Conservation (phyloP, 371 early-diverging fungal genomes). For the Choanephora cucurbitarum region DNA sequence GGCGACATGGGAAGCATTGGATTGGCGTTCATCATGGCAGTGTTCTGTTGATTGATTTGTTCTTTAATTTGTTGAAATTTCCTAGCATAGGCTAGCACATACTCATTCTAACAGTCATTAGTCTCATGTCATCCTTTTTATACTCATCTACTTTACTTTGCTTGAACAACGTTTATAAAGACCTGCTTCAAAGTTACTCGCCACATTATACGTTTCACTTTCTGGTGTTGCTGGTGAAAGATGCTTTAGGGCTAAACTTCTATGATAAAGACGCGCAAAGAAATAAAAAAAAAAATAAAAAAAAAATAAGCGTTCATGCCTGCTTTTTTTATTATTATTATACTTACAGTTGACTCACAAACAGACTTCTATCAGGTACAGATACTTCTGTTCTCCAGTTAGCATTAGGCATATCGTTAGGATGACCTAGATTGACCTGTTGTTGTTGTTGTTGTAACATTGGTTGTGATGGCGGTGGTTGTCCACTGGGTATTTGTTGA, state of each 20-base stretch:
- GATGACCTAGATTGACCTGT: constrained; percentile 17
- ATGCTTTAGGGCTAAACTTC: constrained; percentile 37
- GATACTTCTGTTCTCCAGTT: constrained; percentile 48
- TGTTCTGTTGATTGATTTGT: constrained; percentile 23
- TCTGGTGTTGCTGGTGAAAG: constrained; percentile 41
- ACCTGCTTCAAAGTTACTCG: constrained; percentile 43
- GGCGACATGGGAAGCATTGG: constrained; percentile 27
- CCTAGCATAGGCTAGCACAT: constrained; percentile 36
- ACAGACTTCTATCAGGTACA: constrained; percentile 37
- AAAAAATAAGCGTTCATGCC: neutral
- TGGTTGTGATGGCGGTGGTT: neutral
- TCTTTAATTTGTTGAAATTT: constrained; percentile 39
- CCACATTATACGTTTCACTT: constrained; percentile 39
- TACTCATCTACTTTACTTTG: constrained; percentile 35
- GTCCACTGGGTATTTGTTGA: constrained; percentile 12
- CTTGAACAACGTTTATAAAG: constrained; percentile 40
- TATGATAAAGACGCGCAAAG: constrained; percentile 23
- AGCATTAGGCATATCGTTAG: constrained; percentile 23
- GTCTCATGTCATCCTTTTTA: neutral
- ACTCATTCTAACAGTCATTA: constrained; percentile 36
- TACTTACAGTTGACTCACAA: constrained; percentile 46
- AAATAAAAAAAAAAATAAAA: constrained; percentile 5
- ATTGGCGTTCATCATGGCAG: constrained; percentile 6
- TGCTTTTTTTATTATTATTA: too few relatives aligned
- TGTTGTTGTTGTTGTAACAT: constrained; percentile 11